These are phyloP conservation scores for Pichia nanzhaoensis DNA, from an alignment of 805 yeast genomes.

Conservation along the genomic window DNA sequence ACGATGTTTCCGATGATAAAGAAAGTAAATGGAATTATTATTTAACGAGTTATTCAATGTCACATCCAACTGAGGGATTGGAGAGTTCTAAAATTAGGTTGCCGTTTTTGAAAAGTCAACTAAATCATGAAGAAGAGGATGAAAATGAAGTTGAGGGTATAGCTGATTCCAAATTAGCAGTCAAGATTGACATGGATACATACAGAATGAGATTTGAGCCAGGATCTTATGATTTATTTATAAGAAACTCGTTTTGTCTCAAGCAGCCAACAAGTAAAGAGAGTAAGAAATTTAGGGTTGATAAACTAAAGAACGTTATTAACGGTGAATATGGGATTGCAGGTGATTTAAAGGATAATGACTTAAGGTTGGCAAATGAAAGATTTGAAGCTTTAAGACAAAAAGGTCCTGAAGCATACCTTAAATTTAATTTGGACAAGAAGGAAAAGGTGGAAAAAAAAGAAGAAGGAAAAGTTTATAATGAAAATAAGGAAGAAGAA, in stretches of 20 bases:
- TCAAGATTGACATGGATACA: constrained; percentile 70
- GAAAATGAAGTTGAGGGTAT: constrained; percentile 49
- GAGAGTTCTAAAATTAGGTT: constrained; percentile 66
- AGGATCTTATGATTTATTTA: constrained; percentile 70
- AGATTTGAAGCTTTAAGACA: constrained; percentile 31
- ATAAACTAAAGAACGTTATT: constrained; percentile 33
- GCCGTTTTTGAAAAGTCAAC: constrained; percentile 65
- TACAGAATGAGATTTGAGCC: constrained; percentile 78
- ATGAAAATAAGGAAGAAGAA: background rate
- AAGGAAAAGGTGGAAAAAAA: constrained; percentile 1
- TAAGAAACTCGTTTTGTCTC: constrained; percentile 48
- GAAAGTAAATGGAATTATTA: constrained; percentile 91
- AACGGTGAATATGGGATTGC: constrained; percentile 56
- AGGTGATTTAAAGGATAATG: constrained; percentile 34
- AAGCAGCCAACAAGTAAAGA: constrained; percentile 20
- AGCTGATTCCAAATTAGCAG: constrained; percentile 63
- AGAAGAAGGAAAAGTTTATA: constrained; percentile 13
- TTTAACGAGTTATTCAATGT: constrained; percentile 85
- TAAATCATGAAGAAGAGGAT: constrained; percentile 41
- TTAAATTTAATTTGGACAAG: constrained; percentile 9
- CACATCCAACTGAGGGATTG: constrained; percentile 96
- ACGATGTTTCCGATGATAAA: constrained; percentile 46
- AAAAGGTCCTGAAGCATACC: constrained; percentile 35
- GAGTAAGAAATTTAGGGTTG: constrained; percentile 13
- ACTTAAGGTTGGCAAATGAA: constrained; percentile 27